Evolutionary conservation across 805 yeast species (phyloP), one percentile per base, ranked within the genome.

Genomic region (Yamadazyma endophytica): DNA sequence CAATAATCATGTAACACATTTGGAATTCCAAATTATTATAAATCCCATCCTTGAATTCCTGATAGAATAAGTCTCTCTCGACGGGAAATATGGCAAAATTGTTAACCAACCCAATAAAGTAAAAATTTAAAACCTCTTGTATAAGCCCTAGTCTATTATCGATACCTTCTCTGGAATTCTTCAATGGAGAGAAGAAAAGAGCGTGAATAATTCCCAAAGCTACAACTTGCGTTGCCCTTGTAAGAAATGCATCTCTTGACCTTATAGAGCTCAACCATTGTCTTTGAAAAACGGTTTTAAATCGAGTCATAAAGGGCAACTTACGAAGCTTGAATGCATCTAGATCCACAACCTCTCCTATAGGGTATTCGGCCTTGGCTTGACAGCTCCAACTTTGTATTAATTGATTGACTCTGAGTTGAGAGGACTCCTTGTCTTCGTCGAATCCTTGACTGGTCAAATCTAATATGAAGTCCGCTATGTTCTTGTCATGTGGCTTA

Each of bases 21-120:
- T 79, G 76, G 48, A 87, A 87, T 3, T 86, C 78, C 2, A 64
- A 47, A 2, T 76, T 68, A 0, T 82, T 81, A 45, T 84, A 82
- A 6, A 82, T 74, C 16, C 76, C 77, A 49, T 86, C 95, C 38
- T 71, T 72, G 43, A 77, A 77, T 46, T 87, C 96, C 37, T 82
- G 82, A 52, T 83, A 85, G 49, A 87, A 87, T 26, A 79, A 73
- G 43, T 79, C 71, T 39, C 89, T 63, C 45, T 85, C 92, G 9
- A 59, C 54, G 2, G 95, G 94, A 49, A 80, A 87, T 11, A 82
- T 67, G 1, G 89, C 73, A 49, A 86, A 64, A 52, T 85, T 86
- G 46, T 81, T 83, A 33, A 87, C 67, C 70, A 86, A 74, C 1
- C 96, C 96, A 28, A 79, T 77, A 51, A 78, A 87, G 49, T 82